Evolutionary conservation across 2,329 filamentous ascomycete genomes (phyloP).

Genomic region (Chaetomium sp.): DNA sequence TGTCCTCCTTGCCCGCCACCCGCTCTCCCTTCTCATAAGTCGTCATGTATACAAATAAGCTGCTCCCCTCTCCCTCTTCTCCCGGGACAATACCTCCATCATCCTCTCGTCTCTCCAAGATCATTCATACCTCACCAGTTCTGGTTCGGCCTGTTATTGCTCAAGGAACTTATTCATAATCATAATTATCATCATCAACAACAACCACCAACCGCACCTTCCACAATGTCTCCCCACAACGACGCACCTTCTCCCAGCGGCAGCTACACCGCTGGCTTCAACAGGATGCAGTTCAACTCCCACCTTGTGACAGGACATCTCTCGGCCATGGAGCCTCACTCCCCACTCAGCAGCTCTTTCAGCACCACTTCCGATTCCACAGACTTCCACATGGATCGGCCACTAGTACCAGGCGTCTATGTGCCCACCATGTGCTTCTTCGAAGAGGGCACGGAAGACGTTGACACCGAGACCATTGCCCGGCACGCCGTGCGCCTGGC

Average conservation of each 20-base stretch:
- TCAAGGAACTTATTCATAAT: no score
- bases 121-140: not conserved
- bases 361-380: conserved; percentile 32
- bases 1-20: conserved; percentile 13
- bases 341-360: conserved; percentile 37
- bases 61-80: conserved; percentile 8
- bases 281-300: conserved; percentile 30
- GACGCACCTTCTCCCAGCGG: conserved; percentile 41
- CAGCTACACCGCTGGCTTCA: conserved; percentile 39
- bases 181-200: not conserved
- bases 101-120: not conserved
- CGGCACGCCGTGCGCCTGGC: conserved; percentile 63
- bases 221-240: conserved; percentile 41
- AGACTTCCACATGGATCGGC: conserved; percentile 30
- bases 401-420: conserved; percentile 52
- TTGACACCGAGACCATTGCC: conserved; percentile 57
- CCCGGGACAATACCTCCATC: not conserved
- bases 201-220: not conserved
- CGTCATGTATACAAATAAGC: conserved; percentile 24
- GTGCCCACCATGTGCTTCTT: conserved; percentile 73
- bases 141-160: not conserved
- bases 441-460: conserved; percentile 55
- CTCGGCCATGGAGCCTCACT: conserved; percentile 27
- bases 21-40: conserved; percentile 2
- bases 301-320: conserved; percentile 27